Base-by-base conservation (phyloP, 2,329 filamentous ascomycete species). In the Bipolaris gigantea region DNA sequence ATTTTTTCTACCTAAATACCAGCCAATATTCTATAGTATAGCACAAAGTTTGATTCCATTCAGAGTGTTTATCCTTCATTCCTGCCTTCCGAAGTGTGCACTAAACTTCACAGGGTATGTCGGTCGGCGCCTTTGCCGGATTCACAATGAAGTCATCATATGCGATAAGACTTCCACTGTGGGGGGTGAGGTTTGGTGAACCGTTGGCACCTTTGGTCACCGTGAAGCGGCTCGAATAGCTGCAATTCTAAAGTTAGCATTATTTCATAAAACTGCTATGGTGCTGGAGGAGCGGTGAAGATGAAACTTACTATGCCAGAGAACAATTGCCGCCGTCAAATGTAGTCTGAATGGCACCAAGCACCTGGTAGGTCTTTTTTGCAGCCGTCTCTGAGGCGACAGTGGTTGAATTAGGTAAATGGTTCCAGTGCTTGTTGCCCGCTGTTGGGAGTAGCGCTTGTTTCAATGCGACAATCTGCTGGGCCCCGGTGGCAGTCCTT, bases 271-370 rank as follows among this genome's bases (percentile, higher is more conserved):
- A 36, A 36, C 23, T 18, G 32, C 18, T 23, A 46, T 2, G 33
- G 13, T 45, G 18, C 34, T 3, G 23, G 1, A 16, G 1, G 16
- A 19, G 15, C 33, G 19, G 8, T 45, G n/a, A 11, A n/a, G 15
- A 33, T 46, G 4, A 19, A n/a, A 40, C 48, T 4, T 51, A 51
- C 48, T 51, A 51, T 23, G 48, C 48, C 34, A 40, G 34, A 51
- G 48, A 51, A 18, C 48, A 51, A 25, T 51, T 51, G 34, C 48
- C 48, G 13, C 48, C 48, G 16, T 51, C 48, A 38, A 45, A 51
- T 5, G 8, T 45, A 16, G 41, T 39, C 19, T 51, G 41, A 16
- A 51, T 51, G 13, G 46, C 25, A 39, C 48, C 48, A n/a, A 51
- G 48, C 25, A 51, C 48, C 48, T 51, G 41, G 11, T 51, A 51